Evolutionary conservation across 306 rosid species (phyloP).

Genomic region (Cercis canadensis): DNA sequence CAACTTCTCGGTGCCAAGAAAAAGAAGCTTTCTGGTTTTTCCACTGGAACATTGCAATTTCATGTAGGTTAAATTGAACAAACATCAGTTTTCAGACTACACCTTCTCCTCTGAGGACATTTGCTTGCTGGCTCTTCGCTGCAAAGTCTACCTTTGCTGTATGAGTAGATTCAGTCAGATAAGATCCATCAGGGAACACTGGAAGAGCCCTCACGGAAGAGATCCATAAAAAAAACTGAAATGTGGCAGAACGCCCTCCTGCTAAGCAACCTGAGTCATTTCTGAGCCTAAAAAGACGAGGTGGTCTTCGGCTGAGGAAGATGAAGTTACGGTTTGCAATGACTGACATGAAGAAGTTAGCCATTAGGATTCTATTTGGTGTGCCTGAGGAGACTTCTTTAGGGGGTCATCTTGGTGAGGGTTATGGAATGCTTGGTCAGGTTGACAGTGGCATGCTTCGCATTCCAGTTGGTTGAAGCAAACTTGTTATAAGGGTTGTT

Average conservation of each 20-base stretch:
- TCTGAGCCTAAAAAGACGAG: slow-evolving; percentile 98
- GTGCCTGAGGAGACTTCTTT: slow-evolving; percentile 95
- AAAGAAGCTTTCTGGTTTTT: slow-evolving; percentile 94
- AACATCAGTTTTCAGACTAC: slow-evolving; percentile 87
- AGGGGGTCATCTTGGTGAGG: slow-evolving; percentile 98
- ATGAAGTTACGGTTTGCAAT: slow-evolving; percentile 90
- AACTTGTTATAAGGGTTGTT: slow-evolving; percentile 88
- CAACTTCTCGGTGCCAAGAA: slow-evolving; percentile 98
- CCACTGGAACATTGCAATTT: slow-evolving; percentile 89
- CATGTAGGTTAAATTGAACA: slow-evolving; percentile 92
- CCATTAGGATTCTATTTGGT: slow-evolving; percentile 94
- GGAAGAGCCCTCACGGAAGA: slow-evolving; percentile 76
- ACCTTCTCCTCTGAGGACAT: slow-evolving; percentile 84
- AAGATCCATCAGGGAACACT: slow-evolving; percentile 86
- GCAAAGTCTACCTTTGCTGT: slow-evolving; percentile 92
- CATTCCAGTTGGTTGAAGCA: slow-evolving; percentile 79
- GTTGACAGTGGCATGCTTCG: slow-evolving; percentile 99
- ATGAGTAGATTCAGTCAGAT: slow-evolving; percentile 85
- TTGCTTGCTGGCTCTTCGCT: slow-evolving; percentile 86
- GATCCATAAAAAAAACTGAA: slow-evolving; percentile 86
- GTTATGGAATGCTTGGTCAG: slow-evolving; percentile 99
- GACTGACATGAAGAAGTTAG: slow-evolving; percentile 94
- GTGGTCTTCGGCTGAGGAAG: slow-evolving; percentile 88
- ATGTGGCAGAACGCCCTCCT: slow-evolving; percentile 99
- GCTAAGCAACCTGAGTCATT: slow-evolving; percentile 95